These are phyloP conservation scores for Eucalyptus urophylla DNA, from an alignment of 345 rosid genomes.

Conservation along the genomic window DNA sequence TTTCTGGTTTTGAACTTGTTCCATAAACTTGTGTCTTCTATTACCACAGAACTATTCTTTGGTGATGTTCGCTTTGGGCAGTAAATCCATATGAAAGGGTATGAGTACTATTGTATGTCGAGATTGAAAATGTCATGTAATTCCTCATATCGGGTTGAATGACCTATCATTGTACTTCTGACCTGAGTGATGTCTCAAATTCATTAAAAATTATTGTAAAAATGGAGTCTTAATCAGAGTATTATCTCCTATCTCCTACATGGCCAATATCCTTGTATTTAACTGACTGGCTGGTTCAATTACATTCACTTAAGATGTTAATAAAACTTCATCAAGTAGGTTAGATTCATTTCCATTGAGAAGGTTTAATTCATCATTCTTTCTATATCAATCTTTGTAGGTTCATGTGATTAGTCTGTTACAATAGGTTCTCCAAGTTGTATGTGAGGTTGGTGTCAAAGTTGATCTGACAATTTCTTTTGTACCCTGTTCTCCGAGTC, in stretches of 20 bases:
- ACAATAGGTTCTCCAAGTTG: neutral
- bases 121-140: neutral
- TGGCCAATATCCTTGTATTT: neutral
- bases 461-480: neutral
- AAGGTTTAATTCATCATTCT: neutral
- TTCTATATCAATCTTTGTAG: neutral
- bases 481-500: neutral
- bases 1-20: neutral
- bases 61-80: neutral
- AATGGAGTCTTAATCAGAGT: neutral
- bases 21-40: neutral
- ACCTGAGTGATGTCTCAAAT: neutral
- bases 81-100: neutral
- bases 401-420: neutral
- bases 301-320: neutral
- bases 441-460: neutral
- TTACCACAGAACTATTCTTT: neutral
- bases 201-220: neutral
- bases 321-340: neutral
- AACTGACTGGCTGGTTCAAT: neutral
- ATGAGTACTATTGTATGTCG: neutral
- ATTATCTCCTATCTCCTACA: neutral
- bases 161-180: neutral
- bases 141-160: neutral
- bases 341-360: neutral